Evolutionary conservation across 2,329 filamentous ascomycete genomes (phyloP).

Genomic region (Apiospora rasikravindrae): DNA sequence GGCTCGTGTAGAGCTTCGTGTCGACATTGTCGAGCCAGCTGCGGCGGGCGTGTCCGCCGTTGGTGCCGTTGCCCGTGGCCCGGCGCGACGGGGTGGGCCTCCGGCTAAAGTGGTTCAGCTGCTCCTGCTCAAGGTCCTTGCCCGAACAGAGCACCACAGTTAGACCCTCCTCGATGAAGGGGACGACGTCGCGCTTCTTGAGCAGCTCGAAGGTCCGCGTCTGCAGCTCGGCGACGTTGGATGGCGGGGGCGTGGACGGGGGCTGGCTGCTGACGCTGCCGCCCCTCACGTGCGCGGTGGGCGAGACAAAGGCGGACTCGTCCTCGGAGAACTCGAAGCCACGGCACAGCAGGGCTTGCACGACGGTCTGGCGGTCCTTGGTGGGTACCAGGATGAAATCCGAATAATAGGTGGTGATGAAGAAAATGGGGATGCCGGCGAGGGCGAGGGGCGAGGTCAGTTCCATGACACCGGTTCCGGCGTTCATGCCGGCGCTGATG

Average conservation of each 20-base stretch:
- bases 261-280: conserved; percentile 44
- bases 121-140: conserved; percentile 45
- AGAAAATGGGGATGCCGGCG: conserved; percentile 95
- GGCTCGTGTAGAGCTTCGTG: conserved; percentile 65
- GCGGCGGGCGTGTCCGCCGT: conserved; percentile 30
- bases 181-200: conserved; percentile 75
- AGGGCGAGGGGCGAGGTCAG: conserved; percentile 88
- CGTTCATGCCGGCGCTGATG: conserved; percentile 87
- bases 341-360: conserved; percentile 74
- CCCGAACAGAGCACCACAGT: conserved; percentile 85
- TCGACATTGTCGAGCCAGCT: conserved; percentile 67
- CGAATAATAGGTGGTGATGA: conserved; percentile 97
- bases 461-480: conserved; percentile 88
- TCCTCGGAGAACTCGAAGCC: conserved; percentile 85
- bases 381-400: conserved; percentile 93
- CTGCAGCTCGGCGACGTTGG: conserved; percentile 80
- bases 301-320: conserved; percentile 70
- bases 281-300: conserved; percentile 47
- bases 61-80: conserved; percentile 40
- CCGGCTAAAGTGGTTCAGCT: conserved; percentile 44
- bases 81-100: conserved; percentile 43
- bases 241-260: conserved; percentile 76
- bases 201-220: conserved; percentile 82
- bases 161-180: conserved; percentile 71
- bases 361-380: conserved; percentile 75